Evolutionary conservation across 2,329 filamentous ascomycete genomes (phyloP).

Genomic region (Leptographium procerum): DNA sequence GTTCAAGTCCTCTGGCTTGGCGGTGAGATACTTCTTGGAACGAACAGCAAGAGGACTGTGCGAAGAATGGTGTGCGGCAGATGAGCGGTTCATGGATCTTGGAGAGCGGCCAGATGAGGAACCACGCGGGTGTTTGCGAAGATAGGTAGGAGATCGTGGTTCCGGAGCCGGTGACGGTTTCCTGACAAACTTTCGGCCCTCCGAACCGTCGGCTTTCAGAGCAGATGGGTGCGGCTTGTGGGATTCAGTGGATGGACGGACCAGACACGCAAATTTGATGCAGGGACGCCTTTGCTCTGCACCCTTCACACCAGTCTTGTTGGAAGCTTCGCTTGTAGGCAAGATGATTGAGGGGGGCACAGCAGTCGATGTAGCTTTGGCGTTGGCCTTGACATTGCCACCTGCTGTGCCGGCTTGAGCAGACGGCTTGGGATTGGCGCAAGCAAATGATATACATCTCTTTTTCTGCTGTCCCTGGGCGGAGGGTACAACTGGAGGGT

Average conservation of each 20-base stretch:
- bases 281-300: slow-evolving; percentile 40
- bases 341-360: slow-evolving; percentile 12
- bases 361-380: slow-evolving; percentile 8
- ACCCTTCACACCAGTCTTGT: neutral
- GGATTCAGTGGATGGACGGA: slow-evolving; percentile 34
- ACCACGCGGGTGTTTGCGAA: slow-evolving; percentile 15
- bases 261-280: slow-evolving; percentile 68
- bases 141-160: slow-evolving; percentile 20
- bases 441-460: slow-evolving; percentile 88
- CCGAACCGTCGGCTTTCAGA: slow-evolving; percentile 8
- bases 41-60: slow-evolving; percentile 26
- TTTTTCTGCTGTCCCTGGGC: slow-evolving; percentile 60
- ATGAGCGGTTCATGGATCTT: slow-evolving; percentile 11
- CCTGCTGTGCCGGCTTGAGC: slow-evolving; percentile 21
- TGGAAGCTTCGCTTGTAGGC: slow-evolving; percentile 3
- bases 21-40: slow-evolving; percentile 37
- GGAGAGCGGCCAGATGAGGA: slow-evolving; percentile 9
- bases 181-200: slow-evolving; percentile 11
- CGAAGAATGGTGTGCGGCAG: slow-evolving; percentile 24
- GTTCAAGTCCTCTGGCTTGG: slow-evolving; percentile 36
- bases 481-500: slow-evolving; percentile 34
- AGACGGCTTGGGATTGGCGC: slow-evolving; percentile 49
- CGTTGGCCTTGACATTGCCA: slow-evolving; percentile 4
- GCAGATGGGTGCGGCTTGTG: slow-evolving; percentile 18
- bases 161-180: slow-evolving; percentile 13